Evolutionary conservation across 2,329 filamentous ascomycete genomes (phyloP).

Genomic region (Mollisia scopiformis): DNA sequence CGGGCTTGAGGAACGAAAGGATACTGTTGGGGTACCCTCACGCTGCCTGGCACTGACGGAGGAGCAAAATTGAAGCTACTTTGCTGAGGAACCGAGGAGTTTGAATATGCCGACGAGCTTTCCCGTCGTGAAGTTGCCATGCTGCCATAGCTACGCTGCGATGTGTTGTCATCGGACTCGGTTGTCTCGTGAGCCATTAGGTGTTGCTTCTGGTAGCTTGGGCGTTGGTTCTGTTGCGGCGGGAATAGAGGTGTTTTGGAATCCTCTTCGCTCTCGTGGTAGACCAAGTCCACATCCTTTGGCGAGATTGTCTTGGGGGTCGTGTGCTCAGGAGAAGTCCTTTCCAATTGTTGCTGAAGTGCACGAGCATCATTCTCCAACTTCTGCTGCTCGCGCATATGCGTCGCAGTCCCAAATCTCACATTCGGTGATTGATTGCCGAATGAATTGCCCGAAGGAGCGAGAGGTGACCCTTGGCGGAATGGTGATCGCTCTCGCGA

Average conservation of each 20-base stretch:
- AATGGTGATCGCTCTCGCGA: slow-evolving; percentile 81
- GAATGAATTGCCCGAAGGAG: slow-evolving; percentile 45
- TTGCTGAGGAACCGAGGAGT: slow-evolving; percentile 33
- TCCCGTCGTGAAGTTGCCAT: slow-evolving; percentile 45
- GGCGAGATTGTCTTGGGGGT: slow-evolving; percentile 90
- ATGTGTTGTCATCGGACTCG: slow-evolving; percentile 39
- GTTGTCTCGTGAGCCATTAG: slow-evolving; percentile 31
- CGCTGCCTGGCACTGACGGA: slow-evolving; percentile 38
- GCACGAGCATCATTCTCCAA: slow-evolving; percentile 58
- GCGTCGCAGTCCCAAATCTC: slow-evolving; percentile 57
- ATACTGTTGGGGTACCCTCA: slow-evolving; percentile 37
- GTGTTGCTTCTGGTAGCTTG: slow-evolving; percentile 35
- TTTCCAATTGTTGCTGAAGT: slow-evolving; percentile 44
- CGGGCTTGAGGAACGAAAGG: slow-evolving; percentile 34
- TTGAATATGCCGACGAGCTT: slow-evolving; percentile 38
- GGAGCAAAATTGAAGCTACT: slow-evolving; percentile 49
- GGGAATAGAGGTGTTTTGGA: slow-evolving; percentile 75
- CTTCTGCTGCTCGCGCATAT: slow-evolving; percentile 63
- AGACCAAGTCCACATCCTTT: slow-evolving; percentile 88
- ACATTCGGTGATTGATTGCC: slow-evolving; percentile 36
- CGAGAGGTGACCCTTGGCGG: slow-evolving; percentile 68
- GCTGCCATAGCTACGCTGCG: slow-evolving; percentile 45
- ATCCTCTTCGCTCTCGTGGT: slow-evolving; percentile 74
- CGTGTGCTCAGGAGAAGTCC: slow-evolving; percentile 42
- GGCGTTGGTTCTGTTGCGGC: slow-evolving; percentile 46